Evolutionary conservation across 2,329 filamentous ascomycete species (phyloP), one percentile per base, ranked within the genome.

Genomic region (Trichoderma pleuroti): DNA sequence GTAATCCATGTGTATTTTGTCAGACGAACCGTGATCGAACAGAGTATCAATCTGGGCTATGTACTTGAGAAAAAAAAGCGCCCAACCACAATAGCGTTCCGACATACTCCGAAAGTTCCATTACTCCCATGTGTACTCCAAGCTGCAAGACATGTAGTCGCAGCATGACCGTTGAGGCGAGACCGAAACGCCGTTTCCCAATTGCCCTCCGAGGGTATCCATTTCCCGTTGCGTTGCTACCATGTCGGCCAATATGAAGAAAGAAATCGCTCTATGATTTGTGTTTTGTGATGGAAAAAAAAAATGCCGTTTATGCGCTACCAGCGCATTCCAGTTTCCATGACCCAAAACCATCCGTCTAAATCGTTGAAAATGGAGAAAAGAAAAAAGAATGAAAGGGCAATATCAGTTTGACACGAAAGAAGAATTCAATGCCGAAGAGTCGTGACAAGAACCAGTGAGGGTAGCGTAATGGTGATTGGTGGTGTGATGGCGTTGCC

Each of bases 221-320:
- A 30, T 52, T 60, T 49, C 66, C 56, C 39, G 28, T 68, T 56
- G 46, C 30, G 10, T 61, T 68, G 56, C 56, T 60, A 56, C 39
- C 30, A 18, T 60, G 16, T 34, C 56, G 42, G 56, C 63, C 52
- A 54, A 28, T 24, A 24, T 49, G 8, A 52, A 26, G 3, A 68
- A 68, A 36, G 56, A 52, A 52, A 61, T 46, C 66, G 66, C 56
- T 68, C 66, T 68, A 68, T 61, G 21, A 34, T 60, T 61, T 68
- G 46, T 66, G 12, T 46, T 61, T 49, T 68, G 39, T 60, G 46
- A 56, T 52, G 32, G 28, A 10, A 39, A 54, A 8, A 32, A 28
- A 60, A 61, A 28, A 49, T 4, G 6, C 12, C 26, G 30, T 52
- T 30, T 14, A 36, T 61, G 66, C 36, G 56, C 28, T 32, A 34